Conservation (phyloP, 2,329 filamentous ascomycete genomes). For the Torrubiellomyces zombiae region DNA sequence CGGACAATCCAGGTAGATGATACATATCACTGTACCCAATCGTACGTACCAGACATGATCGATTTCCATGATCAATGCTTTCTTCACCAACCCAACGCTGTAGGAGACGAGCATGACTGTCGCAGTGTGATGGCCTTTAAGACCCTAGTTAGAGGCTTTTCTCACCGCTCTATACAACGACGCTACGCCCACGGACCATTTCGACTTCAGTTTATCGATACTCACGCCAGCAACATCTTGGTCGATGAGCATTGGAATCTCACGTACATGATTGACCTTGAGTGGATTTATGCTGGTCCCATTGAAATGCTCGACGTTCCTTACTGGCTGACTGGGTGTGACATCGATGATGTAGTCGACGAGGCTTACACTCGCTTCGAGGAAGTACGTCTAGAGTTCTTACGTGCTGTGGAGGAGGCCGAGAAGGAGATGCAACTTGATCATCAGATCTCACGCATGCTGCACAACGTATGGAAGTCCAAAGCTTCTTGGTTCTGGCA, state of each 20-base stretch:
- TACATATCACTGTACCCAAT: conserved; percentile 14
- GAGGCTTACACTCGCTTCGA: conserved; percentile 5
- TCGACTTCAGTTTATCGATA: conserved; percentile 13
- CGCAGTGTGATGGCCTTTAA: no score
- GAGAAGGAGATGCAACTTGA: conserved; percentile 1
- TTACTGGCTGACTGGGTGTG: conserved; percentile 14
- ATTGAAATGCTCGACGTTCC: conserved; percentile 14
- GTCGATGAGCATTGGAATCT: conserved; percentile 18
- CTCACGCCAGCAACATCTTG: conserved; percentile 18
- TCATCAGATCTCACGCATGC: conserved; percentile 6
- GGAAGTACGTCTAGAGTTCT: conserved; percentile 4
- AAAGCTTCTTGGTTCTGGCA: conserved; percentile 10
- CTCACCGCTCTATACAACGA: no score
- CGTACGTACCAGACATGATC: conserved; percentile 10
- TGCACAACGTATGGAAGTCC: conserved; percentile 6
- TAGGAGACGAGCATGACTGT: no score
- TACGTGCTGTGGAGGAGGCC: conserved; percentile 6
- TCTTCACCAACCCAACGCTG: conserved; percentile 10
- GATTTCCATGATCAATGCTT: conserved; percentile 10
- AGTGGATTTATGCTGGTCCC: conserved; percentile 16
- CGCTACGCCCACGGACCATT: conserved; percentile 15
- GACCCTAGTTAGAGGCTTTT: no score
- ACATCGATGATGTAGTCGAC: conserved; percentile 7
- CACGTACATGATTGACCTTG: conserved; percentile 15
- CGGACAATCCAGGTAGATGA: conserved; percentile 12